Evolutionary conservation across 2,329 filamentous ascomycete genomes (phyloP), one percentile per base, ranked within the genome.

Genomic region (Cordyceps cicadae): DNA sequence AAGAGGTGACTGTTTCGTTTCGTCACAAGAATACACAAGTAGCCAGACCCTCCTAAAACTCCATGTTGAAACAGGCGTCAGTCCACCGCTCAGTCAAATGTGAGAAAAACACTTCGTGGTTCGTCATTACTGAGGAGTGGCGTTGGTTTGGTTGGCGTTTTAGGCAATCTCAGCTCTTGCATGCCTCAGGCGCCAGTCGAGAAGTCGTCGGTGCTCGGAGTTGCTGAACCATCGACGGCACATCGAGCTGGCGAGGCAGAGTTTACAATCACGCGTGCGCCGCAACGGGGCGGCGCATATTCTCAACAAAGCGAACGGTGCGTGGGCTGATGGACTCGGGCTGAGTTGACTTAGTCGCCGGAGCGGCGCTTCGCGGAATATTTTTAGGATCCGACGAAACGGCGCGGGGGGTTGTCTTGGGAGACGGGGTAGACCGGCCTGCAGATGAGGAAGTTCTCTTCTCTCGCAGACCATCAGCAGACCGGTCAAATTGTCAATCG

Each of bases 401-500:
- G 65, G 74, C 67, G 14, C 32, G 26, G 65, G 71, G 70, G 59
- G 75, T 69, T 70, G 77, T 75, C 73, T 71, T 71, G 63, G 73
- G 71, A 74, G 57, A 60, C 57, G 50, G 45, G 43, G 75, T 77
- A 77, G 81, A 86, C 83, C 82, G 82, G 82, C 81, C 82, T 81
- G 80, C 80, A 80, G 81, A 81, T 75, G 71, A 74, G 70, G 76
- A 74, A 68, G 68, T 64, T 67, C 70, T 72, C 70, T 78, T 72
- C 69, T 72, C 72, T 67, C 68, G 71, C 73, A 72, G 74, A 72
- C 70, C 74, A 71, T 82, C 82, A 74, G 76, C 79, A 83, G 83
- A 78, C 84, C 84, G 85, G 85, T 87, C 85, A 81, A 81, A 84
- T 84, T 85, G 85, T 93, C 91, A 99, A 87, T 97, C 93, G 83